Conservation (phyloP, 805 yeast species). For the Debaryomyces hansenii region DNA sequence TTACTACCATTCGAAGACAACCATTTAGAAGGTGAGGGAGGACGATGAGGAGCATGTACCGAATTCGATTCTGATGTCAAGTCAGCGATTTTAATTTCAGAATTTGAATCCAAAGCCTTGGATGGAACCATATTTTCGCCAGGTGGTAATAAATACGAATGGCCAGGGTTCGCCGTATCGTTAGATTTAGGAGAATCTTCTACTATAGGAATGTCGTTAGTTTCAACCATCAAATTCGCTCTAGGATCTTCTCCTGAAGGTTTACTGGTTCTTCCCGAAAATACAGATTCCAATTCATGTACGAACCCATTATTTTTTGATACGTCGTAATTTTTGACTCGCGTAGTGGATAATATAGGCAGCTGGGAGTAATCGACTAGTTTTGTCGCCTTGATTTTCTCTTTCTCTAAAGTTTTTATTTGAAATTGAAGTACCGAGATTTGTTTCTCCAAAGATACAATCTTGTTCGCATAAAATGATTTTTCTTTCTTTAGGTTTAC, state of each 20-base stretch:
- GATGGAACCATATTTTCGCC: no score
- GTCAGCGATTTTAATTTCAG: no score
- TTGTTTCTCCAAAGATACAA: constrained; percentile 24
- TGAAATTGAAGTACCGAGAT: constrained; percentile 24
- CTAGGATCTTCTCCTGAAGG: neutral
- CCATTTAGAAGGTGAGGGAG: neutral
- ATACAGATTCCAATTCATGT: constrained; percentile 13
- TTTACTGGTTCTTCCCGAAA: constrained; percentile 1
- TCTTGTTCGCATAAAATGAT: constrained; percentile 17
- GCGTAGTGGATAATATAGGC: constrained; percentile 3
- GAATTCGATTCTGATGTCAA: neutral
- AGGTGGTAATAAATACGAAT: no score
- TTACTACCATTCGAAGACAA: neutral
- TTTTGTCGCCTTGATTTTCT: constrained; percentile 6
- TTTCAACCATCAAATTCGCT: neutral
- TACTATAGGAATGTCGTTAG: neutral
- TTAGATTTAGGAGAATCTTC: neutral
- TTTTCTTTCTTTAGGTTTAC: constrained; percentile 22
- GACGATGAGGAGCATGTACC: neutral
- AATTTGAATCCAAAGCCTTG: no score
- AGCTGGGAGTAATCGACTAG: constrained; percentile 4
- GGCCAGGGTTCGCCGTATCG: no score
- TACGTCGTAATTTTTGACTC: neutral
- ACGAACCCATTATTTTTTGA: constrained; percentile 8
- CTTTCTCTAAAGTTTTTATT: constrained; percentile 19